Evolutionary conservation across 768 basidiomycete species (phyloP).

Genomic region (Pleurotus tuber-regium): DNA sequence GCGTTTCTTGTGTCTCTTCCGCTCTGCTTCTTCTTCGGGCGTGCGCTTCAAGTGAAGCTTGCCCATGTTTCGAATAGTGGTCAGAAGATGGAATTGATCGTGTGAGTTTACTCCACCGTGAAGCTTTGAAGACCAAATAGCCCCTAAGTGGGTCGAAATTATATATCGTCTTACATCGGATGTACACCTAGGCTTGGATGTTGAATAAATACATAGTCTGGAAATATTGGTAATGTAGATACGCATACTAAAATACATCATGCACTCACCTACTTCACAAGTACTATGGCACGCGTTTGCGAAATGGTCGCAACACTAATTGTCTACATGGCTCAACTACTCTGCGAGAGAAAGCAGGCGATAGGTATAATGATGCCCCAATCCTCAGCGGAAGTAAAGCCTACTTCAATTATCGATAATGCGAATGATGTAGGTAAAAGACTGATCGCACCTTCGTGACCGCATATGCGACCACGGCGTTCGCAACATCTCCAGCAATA

Average conservation of each 20-base stretch:
- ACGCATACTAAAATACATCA: no score
- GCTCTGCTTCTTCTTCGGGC: slow-evolving; percentile 54
- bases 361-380: slow-evolving; percentile 66
- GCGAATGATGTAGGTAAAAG: slow-evolving; percentile 5
- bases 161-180: no score
- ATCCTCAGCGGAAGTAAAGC: slow-evolving; percentile 73
- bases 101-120: background rate
- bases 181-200: no score
- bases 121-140: background rate
- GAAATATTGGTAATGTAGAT: no score
- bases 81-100: background rate
- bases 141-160: no score
- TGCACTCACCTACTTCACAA: background rate
- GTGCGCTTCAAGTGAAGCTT: slow-evolving; percentile 66
- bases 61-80: slow-evolving; percentile 29
- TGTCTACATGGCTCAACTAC: slow-evolving; percentile 62
- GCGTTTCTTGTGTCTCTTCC: slow-evolving; percentile 34
- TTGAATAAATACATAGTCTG: no score
- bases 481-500: slow-evolving; percentile 76
- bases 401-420: slow-evolving; percentile 33
- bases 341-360: slow-evolving; percentile 68
- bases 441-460: slow-evolving; percentile 61
- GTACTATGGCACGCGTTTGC: slow-evolving; percentile 6
- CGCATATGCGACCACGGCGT: slow-evolving; percentile 80
- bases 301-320: slow-evolving; percentile 29